These are phyloP conservation scores for Carex cristatella DNA, from an alignment of 176 grass and related monocot species.

Conservation along the genomic window DNA sequence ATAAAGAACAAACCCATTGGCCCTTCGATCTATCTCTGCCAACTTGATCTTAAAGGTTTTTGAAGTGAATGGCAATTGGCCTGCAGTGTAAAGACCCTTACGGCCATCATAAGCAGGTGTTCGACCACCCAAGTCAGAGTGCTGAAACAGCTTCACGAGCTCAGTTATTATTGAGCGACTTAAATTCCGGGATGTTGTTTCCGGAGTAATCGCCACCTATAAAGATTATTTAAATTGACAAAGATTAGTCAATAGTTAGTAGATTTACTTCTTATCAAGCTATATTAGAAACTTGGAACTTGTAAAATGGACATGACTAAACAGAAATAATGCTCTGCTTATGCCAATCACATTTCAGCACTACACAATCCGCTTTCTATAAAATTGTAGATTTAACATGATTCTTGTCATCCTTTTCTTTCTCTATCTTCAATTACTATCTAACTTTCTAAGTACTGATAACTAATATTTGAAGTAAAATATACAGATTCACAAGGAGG, in stretches of 20 bases:
- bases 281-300: neutral
- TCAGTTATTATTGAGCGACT: constrained; percentile 42
- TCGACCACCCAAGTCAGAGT: constrained; percentile 23
- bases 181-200: constrained; percentile 8
- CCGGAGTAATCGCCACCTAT: constrained; percentile 42
- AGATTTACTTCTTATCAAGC: too few species aligned
- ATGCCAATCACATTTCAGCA: neutral
- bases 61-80: constrained; percentile 35
- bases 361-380: too few species aligned
- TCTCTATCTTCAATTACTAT: too few species aligned
- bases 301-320: neutral
- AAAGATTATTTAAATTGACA: neutral
- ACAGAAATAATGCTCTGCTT: neutral
- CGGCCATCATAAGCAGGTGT: constrained; percentile 54
- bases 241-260: neutral
- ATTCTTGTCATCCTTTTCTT: too few species aligned
- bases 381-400: too few species aligned
- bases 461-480: too few species aligned
- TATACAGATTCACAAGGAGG: too few species aligned
- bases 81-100: constrained; percentile 49
- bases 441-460: too few species aligned
- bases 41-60: constrained; percentile 44
- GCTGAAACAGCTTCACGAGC: constrained; percentile 21
- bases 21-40: constrained; percentile 6
- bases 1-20: constrained; percentile 19